A percentile compares a stretch with the other conserved stretches of the same genome.
Conservation (phyloP, 2,329 filamentous ascomycete species). For the Fusarium sp. region DNA sequence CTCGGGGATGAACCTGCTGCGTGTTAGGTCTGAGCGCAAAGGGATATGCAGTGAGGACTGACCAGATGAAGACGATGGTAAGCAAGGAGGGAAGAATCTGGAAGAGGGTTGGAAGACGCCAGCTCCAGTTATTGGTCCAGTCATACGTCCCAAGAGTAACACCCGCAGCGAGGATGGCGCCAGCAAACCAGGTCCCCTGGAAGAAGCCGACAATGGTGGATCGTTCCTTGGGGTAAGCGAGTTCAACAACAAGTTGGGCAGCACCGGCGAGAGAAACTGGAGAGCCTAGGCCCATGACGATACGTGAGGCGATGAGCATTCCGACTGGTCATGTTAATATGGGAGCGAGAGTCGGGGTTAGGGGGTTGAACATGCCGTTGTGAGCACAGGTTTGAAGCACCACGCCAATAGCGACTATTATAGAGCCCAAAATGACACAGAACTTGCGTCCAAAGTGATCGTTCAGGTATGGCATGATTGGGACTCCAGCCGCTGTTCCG, state of each 20-base stretch:
- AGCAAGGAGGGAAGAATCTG: slow-evolving; percentile 49
- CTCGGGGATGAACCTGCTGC: slow-evolving; percentile 10
- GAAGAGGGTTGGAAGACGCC: slow-evolving; percentile 60
- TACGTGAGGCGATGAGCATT: neutral
- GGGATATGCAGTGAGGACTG: neutral
- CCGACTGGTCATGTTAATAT: neutral
- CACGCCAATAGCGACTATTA: neutral
- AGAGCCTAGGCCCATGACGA: neutral
- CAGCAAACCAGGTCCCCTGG: slow-evolving; percentile 6
- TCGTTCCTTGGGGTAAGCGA: neutral
- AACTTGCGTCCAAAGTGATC: neutral
- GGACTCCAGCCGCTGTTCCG: neutral
- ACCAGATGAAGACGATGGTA: neutral
- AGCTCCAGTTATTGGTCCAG: slow-evolving; percentile 55
- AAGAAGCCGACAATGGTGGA: slow-evolving; percentile 6
- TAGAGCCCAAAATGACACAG: neutral
- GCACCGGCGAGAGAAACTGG: neutral
- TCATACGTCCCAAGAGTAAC: slow-evolving; percentile 54
- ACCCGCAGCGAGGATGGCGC: slow-evolving; percentile 14
- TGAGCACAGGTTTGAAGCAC: neutral
- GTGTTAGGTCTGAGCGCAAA: neutral
- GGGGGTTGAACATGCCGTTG: neutral
- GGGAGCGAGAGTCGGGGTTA: neutral
- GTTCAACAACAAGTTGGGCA: neutral
- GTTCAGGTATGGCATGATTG: neutral